Percentiles rank a stretch among this genome's conserved stretches.
These are phyloP conservation scores for Fusarium pseudonygamai DNA, from an alignment of 2,329 filamentous ascomycete genomes.

Conservation along the genomic window DNA sequence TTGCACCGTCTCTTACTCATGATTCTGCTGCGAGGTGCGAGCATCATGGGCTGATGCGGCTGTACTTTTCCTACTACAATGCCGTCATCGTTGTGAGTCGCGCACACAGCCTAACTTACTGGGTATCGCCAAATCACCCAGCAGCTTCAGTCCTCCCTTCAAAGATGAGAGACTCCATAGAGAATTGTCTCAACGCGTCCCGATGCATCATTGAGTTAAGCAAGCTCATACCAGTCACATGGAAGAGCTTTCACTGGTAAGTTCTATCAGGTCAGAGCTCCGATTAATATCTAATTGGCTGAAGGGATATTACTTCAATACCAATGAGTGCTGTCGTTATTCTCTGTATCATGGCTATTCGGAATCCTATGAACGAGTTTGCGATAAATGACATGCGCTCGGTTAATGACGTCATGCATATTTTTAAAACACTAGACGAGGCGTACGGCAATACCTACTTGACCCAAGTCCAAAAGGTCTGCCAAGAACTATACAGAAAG, in stretches of 20 bases:
- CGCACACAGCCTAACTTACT: not conserved
- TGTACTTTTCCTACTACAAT: not conserved
- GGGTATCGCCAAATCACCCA: not conserved
- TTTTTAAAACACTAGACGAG: not conserved
- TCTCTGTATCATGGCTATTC: not conserved
- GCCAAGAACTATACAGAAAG: not conserved
- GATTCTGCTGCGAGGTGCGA: not conserved
- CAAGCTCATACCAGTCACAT: not conserved
- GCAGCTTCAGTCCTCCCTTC: not conserved
- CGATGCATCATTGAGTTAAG: not conserved
- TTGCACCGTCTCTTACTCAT: not conserved
- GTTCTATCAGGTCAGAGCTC: fast-evolving
- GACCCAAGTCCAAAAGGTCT: not conserved
- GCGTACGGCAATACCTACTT: not conserved
- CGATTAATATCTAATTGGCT: not conserved
- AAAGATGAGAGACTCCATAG: not conserved
- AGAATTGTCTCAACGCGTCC: not conserved
- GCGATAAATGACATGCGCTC: not conserved
- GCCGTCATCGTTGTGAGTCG: not conserved
- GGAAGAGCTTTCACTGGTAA: not conserved
- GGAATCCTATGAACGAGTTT: not conserved
- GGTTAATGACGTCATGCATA: not conserved
- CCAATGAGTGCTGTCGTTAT: not conserved
- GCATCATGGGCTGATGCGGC: not conserved
- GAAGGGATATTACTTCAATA: not conserved